phyloP scores from a whole-genome alignment of 257 asterid species.

The Solanum bukasovii region DNA sequence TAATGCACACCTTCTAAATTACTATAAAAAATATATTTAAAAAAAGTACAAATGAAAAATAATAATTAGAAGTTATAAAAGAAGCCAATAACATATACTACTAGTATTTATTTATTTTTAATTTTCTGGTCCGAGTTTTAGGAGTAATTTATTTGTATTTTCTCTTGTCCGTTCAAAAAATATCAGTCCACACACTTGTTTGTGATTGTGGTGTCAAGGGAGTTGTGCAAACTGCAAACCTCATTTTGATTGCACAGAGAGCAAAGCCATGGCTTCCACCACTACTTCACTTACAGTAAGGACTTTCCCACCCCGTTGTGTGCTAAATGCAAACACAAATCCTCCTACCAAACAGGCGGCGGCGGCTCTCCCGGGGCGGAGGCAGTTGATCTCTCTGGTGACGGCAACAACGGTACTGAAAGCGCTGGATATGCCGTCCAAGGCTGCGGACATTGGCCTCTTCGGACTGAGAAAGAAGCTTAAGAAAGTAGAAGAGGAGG shows the following conservation, averaged over 20 bases:
- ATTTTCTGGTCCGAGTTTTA: not conserved
- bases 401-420: conserved; percentile 50
- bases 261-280: conserved; percentile 39
- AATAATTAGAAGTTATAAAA: not conserved
- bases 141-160: not conserved
- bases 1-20: not conserved
- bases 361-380: conserved; percentile 38
- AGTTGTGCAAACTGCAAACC: conserved; percentile 4
- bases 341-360: conserved; percentile 10
- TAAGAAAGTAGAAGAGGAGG: conserved; percentile 58
- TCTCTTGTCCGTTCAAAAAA: not conserved
- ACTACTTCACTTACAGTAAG: conserved; percentile 31
- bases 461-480: conserved; percentile 61
- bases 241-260: conserved; percentile 1
- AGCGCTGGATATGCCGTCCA: conserved; percentile 51
- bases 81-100: not conserved
- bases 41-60: not conserved
- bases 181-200: not conserved
- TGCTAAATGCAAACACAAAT: conserved; percentile 13
- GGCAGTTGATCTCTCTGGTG: conserved; percentile 49
- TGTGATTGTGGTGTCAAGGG: not conserved
- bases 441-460: conserved; percentile 61
- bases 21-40: not conserved
- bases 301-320: conserved; percentile 15
- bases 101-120: too few relatives aligned